Base-by-base conservation (phyloP, 129 eudicot genomes). In the Tagetes patula region DNA sequence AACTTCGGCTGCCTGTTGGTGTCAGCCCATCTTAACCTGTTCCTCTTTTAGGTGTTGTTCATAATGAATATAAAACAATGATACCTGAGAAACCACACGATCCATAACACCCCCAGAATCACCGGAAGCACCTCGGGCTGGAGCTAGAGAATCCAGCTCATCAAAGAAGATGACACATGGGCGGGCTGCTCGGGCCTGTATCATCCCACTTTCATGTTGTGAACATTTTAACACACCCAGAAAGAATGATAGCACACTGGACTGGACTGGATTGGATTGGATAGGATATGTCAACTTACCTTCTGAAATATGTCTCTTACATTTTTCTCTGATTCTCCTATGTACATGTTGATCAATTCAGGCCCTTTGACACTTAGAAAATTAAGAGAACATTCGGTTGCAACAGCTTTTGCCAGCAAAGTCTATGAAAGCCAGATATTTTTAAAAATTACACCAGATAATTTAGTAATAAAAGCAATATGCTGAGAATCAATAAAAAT, bases 21-120 rank as follows among this genome's bases (percentile, higher is more conserved):
- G 11, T 6, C 56, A n/a, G 56, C 31, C 65, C 65, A 12, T 61
- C 12, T 36, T 6, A 37, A 36, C 67, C 30, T 13, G 45, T 61
- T 61, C 67, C 27, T 30, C 67, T 61, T 32, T 34, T 9, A 32
- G 65, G 41, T 34, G 34, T 7, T 32, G 3, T 36, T 37, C 43
- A 12, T 39, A 40, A 64, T 3, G 33, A 2, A 39, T 64, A 30
- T n/a, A 4, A 14, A 52, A 53, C 36, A 74, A 55, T 11, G 20
- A 45, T 30, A 56, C 96, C 98, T 94, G 98, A 73, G 98, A 94
- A 79, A 94, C 98, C 7, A 94, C 98, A 33, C 98, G 87, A 59
- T 94, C 98, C 98, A 94, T 94, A 65, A 94, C 98, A 63, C 98
- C 98, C 64, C 98, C 98, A 68, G 98, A 94, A 78, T 94, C 98